A percentile compares a stretch with the other conserved stretches of the same genome.
Conservation (phyloP, 345 rosid species). For the Dipteronia dyeriana region DNA sequence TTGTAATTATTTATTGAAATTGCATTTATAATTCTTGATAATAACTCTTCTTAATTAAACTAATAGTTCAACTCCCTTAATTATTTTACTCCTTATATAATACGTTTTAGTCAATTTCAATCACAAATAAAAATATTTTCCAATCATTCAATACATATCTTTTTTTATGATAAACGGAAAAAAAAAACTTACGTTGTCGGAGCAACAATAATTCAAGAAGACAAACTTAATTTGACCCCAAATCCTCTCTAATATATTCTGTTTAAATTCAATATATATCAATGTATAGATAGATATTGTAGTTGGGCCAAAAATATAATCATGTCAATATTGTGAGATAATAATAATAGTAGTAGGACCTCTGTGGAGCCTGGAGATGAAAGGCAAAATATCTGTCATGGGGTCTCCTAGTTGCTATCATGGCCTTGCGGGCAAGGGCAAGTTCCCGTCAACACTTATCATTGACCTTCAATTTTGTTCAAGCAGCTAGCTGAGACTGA, state of each 20-base stretch:
- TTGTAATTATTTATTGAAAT: too few species aligned
- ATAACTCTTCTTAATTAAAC: too few species aligned
- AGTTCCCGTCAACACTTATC: slow-evolving; percentile 15
- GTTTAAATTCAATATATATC: background rate
- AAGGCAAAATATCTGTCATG: slow-evolving; percentile 20
- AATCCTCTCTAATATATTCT: background rate
- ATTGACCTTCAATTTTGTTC: background rate
- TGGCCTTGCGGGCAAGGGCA: slow-evolving; percentile 25
- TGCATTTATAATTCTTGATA: too few species aligned
- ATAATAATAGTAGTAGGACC: background rate
- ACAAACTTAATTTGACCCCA: too few species aligned
- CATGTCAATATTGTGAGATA: slow-evolving; percentile 9
- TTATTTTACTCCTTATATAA: background rate
- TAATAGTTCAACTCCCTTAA: too few species aligned
- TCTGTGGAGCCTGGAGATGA: slow-evolving; percentile 2
- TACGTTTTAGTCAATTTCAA: background rate
- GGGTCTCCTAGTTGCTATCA: slow-evolving; percentile 31
- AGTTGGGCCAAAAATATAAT: background rate
- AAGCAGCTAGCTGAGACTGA: background rate
- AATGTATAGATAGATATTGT: too few species aligned
- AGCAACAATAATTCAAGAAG: too few species aligned
- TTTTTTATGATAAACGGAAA: background rate
- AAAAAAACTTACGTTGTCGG: too few species aligned
- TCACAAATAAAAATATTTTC: background rate
- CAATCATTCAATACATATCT: background rate